A percentile compares a stretch with the other conserved stretches of the same genome.
Conservation (phyloP, 108 stramenopile species). For the Fragilaria radians region DNA sequence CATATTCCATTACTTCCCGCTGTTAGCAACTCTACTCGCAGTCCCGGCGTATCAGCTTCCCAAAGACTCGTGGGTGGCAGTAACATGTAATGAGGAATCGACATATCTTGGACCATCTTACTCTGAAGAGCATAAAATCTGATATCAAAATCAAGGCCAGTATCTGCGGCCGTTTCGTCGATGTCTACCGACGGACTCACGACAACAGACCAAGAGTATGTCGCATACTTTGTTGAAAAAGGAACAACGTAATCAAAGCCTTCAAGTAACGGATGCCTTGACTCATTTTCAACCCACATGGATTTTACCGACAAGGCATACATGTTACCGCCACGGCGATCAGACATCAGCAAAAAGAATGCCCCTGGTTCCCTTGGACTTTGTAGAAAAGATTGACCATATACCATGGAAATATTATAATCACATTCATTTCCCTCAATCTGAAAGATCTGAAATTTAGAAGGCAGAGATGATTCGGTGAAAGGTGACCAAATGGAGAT, state of each 20-base stretch:
- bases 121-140: not conserved
- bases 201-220: slow-evolving; percentile 50
- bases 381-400: slow-evolving; percentile 33
- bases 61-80: not conserved
- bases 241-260: slow-evolving; percentile 72
- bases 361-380: slow-evolving; percentile 39
- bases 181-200: slow-evolving; percentile 21
- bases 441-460: slow-evolving; percentile 44
- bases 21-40: not conserved
- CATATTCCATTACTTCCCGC: not conserved
- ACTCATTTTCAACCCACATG: slow-evolving; percentile 26
- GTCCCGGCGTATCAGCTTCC: not conserved
- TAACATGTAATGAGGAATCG: not conserved
- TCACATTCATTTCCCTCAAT: slow-evolving; percentile 18
- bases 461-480: slow-evolving; percentile 11
- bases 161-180: slow-evolving; percentile 10
- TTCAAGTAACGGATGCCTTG: slow-evolving; percentile 15
- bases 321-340: slow-evolving; percentile 36
- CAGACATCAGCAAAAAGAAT: slow-evolving; percentile 54
- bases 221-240: slow-evolving; percentile 54
- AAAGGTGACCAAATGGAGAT: slow-evolving; percentile 73
- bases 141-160: not conserved
- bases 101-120: not conserved
- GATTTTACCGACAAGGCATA: slow-evolving; percentile 51
- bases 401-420: slow-evolving; percentile 35